Evolutionary conservation across 1,139 yeast genomes (phyloP).

Genomic region (Blastobotrys aristatus): DNA sequence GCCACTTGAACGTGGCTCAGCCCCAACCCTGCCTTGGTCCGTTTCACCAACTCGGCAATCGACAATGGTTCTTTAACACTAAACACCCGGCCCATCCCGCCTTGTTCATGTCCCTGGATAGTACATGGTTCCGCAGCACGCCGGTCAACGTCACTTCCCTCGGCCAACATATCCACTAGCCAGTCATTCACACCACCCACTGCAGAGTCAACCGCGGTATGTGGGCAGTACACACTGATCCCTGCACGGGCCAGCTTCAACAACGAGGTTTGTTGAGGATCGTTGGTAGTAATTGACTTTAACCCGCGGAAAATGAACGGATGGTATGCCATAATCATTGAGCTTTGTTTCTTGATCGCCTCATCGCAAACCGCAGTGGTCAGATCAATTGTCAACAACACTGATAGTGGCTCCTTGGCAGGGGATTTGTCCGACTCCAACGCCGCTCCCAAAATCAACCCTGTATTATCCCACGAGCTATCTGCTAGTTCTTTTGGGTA

Average conservation of each 20-base stretch:
- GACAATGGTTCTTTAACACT: slow-evolving; percentile 43
- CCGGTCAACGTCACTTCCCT: slow-evolving; percentile 28
- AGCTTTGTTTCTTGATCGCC: slow-evolving; percentile 51
- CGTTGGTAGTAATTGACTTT: slow-evolving; percentile 60
- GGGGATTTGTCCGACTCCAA: slow-evolving; percentile 17
- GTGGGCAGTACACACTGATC: slow-evolving; percentile 89
- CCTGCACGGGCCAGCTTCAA: slow-evolving; percentile 67
- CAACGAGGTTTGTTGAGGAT: slow-evolving; percentile 79
- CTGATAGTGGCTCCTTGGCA: slow-evolving; percentile 34
- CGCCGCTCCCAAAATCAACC: slow-evolving; percentile 65
- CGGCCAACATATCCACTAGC: slow-evolving; percentile 60
- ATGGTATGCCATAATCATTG: slow-evolving; percentile 73
- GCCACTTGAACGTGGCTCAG: slow-evolving; percentile 65
- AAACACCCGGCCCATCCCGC: slow-evolving; percentile 83
- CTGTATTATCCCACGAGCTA: slow-evolving; percentile 89
- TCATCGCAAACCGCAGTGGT: slow-evolving; percentile 83
- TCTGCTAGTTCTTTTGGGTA: slow-evolving; percentile 80
- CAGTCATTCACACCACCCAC: slow-evolving; percentile 90
- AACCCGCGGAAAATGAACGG: slow-evolving; percentile 91
- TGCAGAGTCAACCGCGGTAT: slow-evolving; percentile 94
- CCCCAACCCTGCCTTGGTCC: slow-evolving; percentile 51
- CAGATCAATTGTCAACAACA: slow-evolving; percentile 77
- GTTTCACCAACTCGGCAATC: slow-evolving; percentile 44
- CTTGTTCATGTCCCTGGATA: slow-evolving; percentile 43
- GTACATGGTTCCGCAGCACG: slow-evolving; percentile 21